Evolutionary conservation across 495 filamentous ascomycete genomes (phyloP).

Genomic region (Cenococcum geophilum): DNA sequence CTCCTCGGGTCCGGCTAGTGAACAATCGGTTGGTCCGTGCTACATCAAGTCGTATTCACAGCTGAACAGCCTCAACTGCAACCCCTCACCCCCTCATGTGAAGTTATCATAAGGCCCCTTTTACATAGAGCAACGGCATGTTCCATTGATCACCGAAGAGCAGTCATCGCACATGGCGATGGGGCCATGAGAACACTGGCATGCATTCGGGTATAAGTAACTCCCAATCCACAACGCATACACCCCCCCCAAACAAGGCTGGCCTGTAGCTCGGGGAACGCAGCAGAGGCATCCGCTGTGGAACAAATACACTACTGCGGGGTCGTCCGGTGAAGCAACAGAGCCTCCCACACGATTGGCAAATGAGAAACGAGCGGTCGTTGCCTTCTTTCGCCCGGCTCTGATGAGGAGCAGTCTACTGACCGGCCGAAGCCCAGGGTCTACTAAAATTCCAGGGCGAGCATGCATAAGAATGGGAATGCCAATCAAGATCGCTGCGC

Average conservation of each 20-base stretch:
- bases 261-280: neutral
- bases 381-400: slow-evolving; percentile 6
- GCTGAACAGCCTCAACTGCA: neutral
- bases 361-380: neutral
- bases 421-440: neutral
- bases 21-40: neutral
- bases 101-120: no score
- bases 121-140: no score
- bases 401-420: neutral
- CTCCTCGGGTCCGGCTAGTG: neutral
- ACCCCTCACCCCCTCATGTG: neutral
- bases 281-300: neutral
- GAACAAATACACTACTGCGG: neutral
- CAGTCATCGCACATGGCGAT: no score
- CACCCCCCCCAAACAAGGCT: neutral
- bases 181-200: no score
- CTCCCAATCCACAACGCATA: neutral
- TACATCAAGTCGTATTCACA: neutral
- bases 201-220: neutral
- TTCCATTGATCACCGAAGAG: no score
- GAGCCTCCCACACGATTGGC: neutral
- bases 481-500: neutral
- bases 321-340: neutral
- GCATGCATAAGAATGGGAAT: neutral
- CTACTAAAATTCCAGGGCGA: slow-evolving; percentile 2